A percentile compares a stretch with the other conserved stretches of the same genome.
Conservation (phyloP, 2,329 filamentous ascomycete species). For the Aspergillus ochraceus region DNA sequence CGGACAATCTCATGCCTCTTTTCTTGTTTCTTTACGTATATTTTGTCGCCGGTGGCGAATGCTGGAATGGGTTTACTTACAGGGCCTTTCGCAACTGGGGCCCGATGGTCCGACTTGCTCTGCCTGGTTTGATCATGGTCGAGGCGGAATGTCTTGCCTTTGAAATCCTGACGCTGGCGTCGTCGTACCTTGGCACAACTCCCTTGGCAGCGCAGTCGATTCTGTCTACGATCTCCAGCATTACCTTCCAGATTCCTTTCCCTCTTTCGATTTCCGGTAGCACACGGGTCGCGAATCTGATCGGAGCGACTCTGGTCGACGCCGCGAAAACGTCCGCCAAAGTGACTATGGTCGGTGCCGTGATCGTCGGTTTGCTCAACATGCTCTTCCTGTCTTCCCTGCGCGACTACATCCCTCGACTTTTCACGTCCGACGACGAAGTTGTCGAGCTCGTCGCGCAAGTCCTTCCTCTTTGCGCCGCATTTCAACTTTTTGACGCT, state of each 20-base stretch:
- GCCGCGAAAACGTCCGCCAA: slow-evolving; percentile 79
- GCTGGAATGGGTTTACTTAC: slow-evolving; percentile 77
- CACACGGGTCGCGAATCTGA: slow-evolving; percentile 87
- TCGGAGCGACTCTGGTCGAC: slow-evolving; percentile 78
- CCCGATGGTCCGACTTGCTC: slow-evolving; percentile 81
- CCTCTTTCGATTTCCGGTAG: slow-evolving; percentile 84
- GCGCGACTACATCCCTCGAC: slow-evolving; percentile 69
- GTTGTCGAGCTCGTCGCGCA: slow-evolving; percentile 68
- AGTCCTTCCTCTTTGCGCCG: slow-evolving; percentile 76
- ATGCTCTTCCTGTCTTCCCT: slow-evolving; percentile 67
- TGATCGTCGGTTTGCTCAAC: slow-evolving; percentile 77
- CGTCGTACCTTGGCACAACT: slow-evolving; percentile 75
- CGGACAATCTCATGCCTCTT: slow-evolving; percentile 71
- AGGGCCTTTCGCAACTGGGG: slow-evolving; percentile 73
- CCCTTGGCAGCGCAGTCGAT: slow-evolving; percentile 87
- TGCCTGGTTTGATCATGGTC: slow-evolving; percentile 91
- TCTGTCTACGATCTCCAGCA: slow-evolving; percentile 71
- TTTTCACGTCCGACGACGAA: slow-evolving; percentile 74
- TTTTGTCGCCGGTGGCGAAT: slow-evolving; percentile 69
- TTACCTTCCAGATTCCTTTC: slow-evolving; percentile 91
- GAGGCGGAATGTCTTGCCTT: slow-evolving; percentile 92
- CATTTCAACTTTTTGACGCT: slow-evolving; percentile 88
- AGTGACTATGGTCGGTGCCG: slow-evolving; percentile 68
- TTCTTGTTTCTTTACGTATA: slow-evolving; percentile 73
- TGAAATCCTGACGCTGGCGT: slow-evolving; percentile 81